Evolutionary conservation across 208 protist genomes (phyloP).

Genomic region (Acanthamoeba castellanii): DNA sequence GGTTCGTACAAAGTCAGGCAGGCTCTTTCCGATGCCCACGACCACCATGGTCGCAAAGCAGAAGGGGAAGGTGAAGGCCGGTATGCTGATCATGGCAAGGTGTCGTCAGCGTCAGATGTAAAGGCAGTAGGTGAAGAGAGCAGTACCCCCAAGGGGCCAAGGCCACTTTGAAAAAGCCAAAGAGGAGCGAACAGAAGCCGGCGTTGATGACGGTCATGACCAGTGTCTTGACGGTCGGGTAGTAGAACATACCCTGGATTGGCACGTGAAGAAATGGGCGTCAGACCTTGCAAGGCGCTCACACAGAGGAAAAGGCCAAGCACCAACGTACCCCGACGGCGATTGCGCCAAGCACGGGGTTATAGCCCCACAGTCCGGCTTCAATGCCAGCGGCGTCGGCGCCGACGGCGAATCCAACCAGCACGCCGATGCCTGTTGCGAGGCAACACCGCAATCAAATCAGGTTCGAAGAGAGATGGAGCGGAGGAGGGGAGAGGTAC

Average conservation of each 20-base stretch:
- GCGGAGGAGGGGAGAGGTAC: background rate
- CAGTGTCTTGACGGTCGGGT: background rate
- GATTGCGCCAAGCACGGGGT: constrained; percentile 34
- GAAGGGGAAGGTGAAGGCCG: constrained; percentile 60
- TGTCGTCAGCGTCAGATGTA: too few species aligned
- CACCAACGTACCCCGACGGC: background rate
- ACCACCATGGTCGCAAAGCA: constrained; percentile 12
- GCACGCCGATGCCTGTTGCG: background rate
- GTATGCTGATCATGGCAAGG: background rate
- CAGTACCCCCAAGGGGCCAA: background rate
- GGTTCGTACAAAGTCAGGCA: constrained; percentile 2
- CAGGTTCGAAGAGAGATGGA: too few species aligned
- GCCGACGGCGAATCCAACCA: background rate
- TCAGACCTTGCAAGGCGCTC: too few species aligned
- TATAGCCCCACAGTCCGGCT: constrained; percentile 41
- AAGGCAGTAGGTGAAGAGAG: background rate
- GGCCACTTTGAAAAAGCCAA: constrained; percentile 15
- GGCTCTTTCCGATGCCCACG: background rate
- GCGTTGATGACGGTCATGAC: background rate
- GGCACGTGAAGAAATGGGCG: background rate
- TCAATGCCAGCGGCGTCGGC: background rate
- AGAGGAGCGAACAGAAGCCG: background rate
- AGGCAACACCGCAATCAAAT: background rate
- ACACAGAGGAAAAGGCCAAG: too few species aligned
- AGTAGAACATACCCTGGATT: constrained; percentile 19